phyloP scores from a whole-genome alignment of 2,329 filamentous ascomycete species.

The Cadophora gregata region DNA sequence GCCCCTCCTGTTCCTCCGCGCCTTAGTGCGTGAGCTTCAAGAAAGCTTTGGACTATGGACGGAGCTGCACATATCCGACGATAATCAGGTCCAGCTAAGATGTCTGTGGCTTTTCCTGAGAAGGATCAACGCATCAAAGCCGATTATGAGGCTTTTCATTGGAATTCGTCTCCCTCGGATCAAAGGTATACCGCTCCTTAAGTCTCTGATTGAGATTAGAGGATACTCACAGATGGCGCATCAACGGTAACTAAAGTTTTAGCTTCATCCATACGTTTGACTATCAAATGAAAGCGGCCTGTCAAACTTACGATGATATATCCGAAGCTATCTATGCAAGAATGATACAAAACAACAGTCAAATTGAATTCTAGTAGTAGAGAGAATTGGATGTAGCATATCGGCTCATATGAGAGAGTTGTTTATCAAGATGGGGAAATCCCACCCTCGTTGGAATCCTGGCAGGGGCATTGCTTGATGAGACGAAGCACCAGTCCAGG shows the following conservation, averaged over 20 bases:
- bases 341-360: neutral
- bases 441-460: neutral
- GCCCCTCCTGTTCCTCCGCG: no score
- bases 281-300: neutral
- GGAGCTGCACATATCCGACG: neutral
- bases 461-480: constrained; percentile 5
- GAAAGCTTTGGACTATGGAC: neutral
- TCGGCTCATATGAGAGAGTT: neutral
- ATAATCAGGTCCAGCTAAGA: neutral
- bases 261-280: neutral
- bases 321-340: neutral
- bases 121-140: constrained; percentile 4
- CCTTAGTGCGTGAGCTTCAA: neutral
- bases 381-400: neutral
- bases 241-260: neutral
- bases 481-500: constrained; percentile 14
- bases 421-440: constrained; percentile 12
- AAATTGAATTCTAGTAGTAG: neutral
- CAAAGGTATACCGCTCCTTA: neutral
- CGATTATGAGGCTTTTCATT: neutral
- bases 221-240: neutral
- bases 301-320: neutral
- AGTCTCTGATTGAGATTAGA: neutral
- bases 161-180: neutral
- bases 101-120: constrained; percentile 11